Base-by-base conservation (phyloP, 2,329 filamentous ascomycete species). In the Fusarium robinianum region DNA sequence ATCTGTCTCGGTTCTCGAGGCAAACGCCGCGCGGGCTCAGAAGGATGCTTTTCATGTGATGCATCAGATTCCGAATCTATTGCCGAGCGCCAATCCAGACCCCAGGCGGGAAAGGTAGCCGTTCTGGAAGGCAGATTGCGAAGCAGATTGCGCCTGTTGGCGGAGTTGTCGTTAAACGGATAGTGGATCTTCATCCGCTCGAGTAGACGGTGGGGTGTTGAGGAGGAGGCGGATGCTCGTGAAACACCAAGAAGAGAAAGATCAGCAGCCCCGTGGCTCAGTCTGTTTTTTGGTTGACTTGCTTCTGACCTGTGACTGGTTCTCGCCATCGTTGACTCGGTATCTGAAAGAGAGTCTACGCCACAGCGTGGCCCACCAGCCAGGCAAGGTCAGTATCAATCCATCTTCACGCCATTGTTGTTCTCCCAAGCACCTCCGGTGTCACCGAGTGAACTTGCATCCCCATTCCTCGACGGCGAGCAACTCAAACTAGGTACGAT, bases 291-390 rank as follows among this genome's bases (percentile, higher is more conserved):
- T n/a, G n/a, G n/a, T n/a, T n/a, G 17, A 26, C 5, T 19, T 17
- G 23, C 35, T 22, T 14, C 23, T 14, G 17, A 22, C 31, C n/a
- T n/a, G n/a, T n/a, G 18, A 38, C 25, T 16, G 26, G 37, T 26
- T 8, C 16, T 37, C 17, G n/a, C 12, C 19, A n/a, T 27, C 17
- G 39, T 39, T 31, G 37, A n/a, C 22, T 21, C 26, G 18, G 6
- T 15, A 7, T 12, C 19, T 19, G 21, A 10, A 9, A 22, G 17
- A 8, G 16, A 9, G 16, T 22, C 35, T 11, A 29, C 37, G 41
- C 51, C 42, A 54, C 46, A 51, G 23, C 34, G 2, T 51, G 40
- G 30, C 36, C 32, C 37, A 48, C 29, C 21, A 35, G 32, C 46
- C 49, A 34, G 43, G 25, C 21, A 47, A 40, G 47, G 25, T 26